Base-by-base conservation (phyloP, 2,329 filamentous ascomycete genomes). In the Claviceps humidiphila region DNA sequence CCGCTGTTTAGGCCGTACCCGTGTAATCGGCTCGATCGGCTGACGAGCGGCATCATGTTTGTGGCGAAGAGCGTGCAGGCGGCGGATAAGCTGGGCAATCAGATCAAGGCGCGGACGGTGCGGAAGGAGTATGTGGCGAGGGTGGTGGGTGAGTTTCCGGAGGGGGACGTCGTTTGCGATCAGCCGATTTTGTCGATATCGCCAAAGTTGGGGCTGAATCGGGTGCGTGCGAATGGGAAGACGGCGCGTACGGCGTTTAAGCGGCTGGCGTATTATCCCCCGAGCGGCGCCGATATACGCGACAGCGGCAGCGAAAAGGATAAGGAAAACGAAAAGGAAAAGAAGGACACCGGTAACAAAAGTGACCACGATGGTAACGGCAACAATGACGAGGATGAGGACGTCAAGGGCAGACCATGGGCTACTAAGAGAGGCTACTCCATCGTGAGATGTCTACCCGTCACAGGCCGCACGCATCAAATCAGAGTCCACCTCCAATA, bases 31-130 rank as follows among this genome's bases (percentile, higher is more conserved):
- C 79, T 98, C 30, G 93, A 98, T 65, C 77, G 93, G 50, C 72
- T 98, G 60, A 98, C 93, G 0, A 95, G 89, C 60, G 93, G 93
- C 48, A 87, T 98, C 64, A 97, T 98, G 91, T 98, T 98, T 67
- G 83, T 98, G 60, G 93, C 85, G 30, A 98, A 98, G 70, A 82
- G 87, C 57, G 76, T 83, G 40, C 80, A 82, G 61, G 87, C 87
- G 0, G 91, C 93, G 0, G 88, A 91, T 57, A 74, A 75, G 37
- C 77, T 98, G 58, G 82, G 84, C 51, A 71, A 76, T 43, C 86
- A 95, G 66, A 87, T 98, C 54, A 79, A 82, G 58, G 78, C 78
- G 5, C 78, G 93, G 39, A 91, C 85, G 0, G 87, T 98, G 40
- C 83, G 89, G 60, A 98, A 98, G 66, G 93, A 98, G 67, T 98